Conservation (phyloP, 2,329 filamentous ascomycete species). For the Hypoxylon sp. region DNA sequence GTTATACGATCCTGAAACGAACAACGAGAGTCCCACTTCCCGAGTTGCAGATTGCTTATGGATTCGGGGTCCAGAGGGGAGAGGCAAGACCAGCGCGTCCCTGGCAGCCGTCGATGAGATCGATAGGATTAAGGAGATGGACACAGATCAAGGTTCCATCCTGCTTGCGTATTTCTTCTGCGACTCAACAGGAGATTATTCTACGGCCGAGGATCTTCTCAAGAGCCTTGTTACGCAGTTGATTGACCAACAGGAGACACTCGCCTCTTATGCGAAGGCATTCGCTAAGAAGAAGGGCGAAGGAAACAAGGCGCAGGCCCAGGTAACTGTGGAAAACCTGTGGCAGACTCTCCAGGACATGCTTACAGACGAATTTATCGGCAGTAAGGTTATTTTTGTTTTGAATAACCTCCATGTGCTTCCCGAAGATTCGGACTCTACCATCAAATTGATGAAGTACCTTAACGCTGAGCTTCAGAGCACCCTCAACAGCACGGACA, state of each 20-base stretch:
- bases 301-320: constrained; percentile 51
- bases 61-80: constrained; percentile 59
- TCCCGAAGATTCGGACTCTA: constrained; percentile 55
- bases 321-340: constrained; percentile 56
- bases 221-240: constrained; percentile 60
- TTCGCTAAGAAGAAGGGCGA: constrained; percentile 54
- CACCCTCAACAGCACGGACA: constrained; percentile 43
- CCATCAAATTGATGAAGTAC: constrained; percentile 56
- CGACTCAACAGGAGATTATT: constrained; percentile 57
- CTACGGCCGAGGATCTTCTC: constrained; percentile 59
- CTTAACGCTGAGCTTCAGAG: constrained; percentile 52
- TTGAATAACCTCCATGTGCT: constrained; percentile 60
- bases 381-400: constrained; percentile 58
- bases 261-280: constrained; percentile 57
- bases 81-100: constrained; percentile 60
- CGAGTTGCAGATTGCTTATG: constrained; percentile 56
- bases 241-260: constrained; percentile 53
- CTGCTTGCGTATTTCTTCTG: constrained; percentile 61
- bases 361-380: constrained; percentile 57
- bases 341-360: constrained; percentile 62
- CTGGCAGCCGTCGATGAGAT: constrained; percentile 58
- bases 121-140: constrained; percentile 49
- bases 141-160: constrained; percentile 49
- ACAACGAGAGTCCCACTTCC: constrained; percentile 13
- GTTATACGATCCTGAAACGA: constrained; percentile 48